Evolutionary conservation across 441 rosid species (phyloP).

Genomic region (Aquilaria agallochum): DNA sequence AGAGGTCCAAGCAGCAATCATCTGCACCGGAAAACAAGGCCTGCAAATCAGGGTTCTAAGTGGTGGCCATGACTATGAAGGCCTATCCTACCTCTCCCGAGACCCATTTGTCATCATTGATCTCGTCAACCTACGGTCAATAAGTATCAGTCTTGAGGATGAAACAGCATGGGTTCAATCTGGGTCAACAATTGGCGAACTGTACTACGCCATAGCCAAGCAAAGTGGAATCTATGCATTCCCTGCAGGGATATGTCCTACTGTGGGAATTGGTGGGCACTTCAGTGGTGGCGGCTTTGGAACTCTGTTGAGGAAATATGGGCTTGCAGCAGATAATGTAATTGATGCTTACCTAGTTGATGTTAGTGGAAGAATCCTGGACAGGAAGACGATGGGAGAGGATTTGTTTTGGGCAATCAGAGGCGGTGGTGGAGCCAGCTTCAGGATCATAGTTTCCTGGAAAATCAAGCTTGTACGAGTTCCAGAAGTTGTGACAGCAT

Average conservation of each 20-base stretch:
- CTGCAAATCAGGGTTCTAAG: slow-evolving; percentile 52
- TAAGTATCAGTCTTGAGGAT: slow-evolving; percentile 23
- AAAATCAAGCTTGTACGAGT: slow-evolving; percentile 58
- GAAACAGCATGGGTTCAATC: slow-evolving; percentile 69
- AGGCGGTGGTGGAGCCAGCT: slow-evolving; percentile 82
- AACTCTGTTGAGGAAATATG: slow-evolving; percentile 53
- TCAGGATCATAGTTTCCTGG: slow-evolving; percentile 61
- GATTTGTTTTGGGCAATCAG: slow-evolving; percentile 68
- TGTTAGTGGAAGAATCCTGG: slow-evolving; percentile 35
- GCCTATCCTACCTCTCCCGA: slow-evolving; percentile 37
- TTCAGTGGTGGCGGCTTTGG: slow-evolving; percentile 73
- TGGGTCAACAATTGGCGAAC: slow-evolving; percentile 63
- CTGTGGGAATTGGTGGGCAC: slow-evolving; percentile 68
- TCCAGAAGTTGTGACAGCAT: slow-evolving; percentile 49
- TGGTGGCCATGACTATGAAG: slow-evolving; percentile 80
- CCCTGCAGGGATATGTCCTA: slow-evolving; percentile 63
- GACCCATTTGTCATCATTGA: slow-evolving; percentile 44
- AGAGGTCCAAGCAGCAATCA: slow-evolving; percentile 46
- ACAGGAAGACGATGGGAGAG: slow-evolving; percentile 58
- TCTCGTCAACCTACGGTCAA: slow-evolving; percentile 20
- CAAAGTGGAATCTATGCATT: slow-evolving; percentile 44
- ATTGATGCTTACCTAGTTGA: slow-evolving; percentile 53
- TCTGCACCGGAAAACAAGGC: slow-evolving; percentile 32
- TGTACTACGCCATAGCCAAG: slow-evolving; percentile 50
- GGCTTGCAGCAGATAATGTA: slow-evolving; percentile 65